Evolutionary conservation across 805 yeast genomes (phyloP), one percentile per base, ranked within the genome.

Genomic region (Candida coleopterorum): DNA sequence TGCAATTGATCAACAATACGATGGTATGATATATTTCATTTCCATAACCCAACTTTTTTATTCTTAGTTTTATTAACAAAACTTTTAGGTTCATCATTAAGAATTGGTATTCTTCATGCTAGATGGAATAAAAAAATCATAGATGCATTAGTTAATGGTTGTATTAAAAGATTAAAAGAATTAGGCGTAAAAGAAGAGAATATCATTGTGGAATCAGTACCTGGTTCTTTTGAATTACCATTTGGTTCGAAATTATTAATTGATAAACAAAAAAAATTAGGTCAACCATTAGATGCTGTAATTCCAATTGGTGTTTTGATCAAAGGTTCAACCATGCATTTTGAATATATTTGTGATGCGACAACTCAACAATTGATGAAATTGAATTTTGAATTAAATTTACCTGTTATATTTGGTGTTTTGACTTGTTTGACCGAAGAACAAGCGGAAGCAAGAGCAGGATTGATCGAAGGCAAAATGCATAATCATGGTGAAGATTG

Each of bases 401-500:
- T 75, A 40, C 97, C 98, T 7, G 85, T 93, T 27, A 86, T 93
- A 45, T 93, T 88, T 55, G 98, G 98, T 45, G 78, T 93, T 20
- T 74, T 93, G 52, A 93, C 97, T 15, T 89, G 96, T 61, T 62
- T 89, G 49, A 89, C 96, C 20, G 96, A 88, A 48, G 89, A 84
- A 52, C 98, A 93, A 67, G 98, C 97, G 10, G 75, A 81, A 48
- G 79, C 80, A 15, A 81, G 98, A 63, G 95, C 97, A 9, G 98
- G 97, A 18, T 66, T 90, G 43, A 59, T 70, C 26, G 62, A 62
- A 21, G 87, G 83, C 40, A 79, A 79, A 48, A 75, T 80, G 79
- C 97, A 93, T 62, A 90, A 90, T 68, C 98, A 93, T 55, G 98
- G 98, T 46, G 86, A 76, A 54, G 98, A 93, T 60, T 90, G 98